Percentiles rank a stretch among this genome's conserved stretches.
These are phyloP conservation scores for Filosporella fistucella DNA, from an alignment of 495 filamentous ascomycete species.

Conservation along the genomic window DNA sequence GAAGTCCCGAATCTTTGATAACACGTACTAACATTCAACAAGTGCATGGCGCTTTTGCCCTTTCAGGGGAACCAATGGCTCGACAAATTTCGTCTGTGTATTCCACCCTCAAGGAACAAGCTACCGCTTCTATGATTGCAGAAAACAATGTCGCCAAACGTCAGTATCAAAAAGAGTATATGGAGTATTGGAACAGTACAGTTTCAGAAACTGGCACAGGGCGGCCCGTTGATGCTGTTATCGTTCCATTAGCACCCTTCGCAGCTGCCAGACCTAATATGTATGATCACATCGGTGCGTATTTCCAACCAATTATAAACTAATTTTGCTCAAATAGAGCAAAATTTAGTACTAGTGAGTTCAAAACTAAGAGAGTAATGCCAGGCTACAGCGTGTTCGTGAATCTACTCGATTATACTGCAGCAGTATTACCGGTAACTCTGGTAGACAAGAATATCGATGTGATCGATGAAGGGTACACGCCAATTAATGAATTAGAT, in stretches of 20 bases:
- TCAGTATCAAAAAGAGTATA: slow-evolving; percentile 56
- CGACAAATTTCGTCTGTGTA: slow-evolving; percentile 35
- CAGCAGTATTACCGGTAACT: slow-evolving; percentile 50
- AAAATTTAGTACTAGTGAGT: slow-evolving; percentile 9
- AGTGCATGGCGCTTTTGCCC: slow-evolving; percentile 35
- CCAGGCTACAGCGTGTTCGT: slow-evolving; percentile 32
- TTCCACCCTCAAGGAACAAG: slow-evolving; percentile 29
- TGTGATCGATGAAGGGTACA: slow-evolving; percentile 19
- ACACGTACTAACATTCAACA: slow-evolving; percentile 26
- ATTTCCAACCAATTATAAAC: neutral
- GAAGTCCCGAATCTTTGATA: neutral
- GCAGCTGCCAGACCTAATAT: slow-evolving; percentile 36
- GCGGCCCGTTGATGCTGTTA: slow-evolving; percentile 50
- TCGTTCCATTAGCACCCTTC: slow-evolving; percentile 26
- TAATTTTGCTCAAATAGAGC: neutral
- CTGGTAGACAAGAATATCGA: slow-evolving; percentile 28
- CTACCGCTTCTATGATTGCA: slow-evolving; percentile 42
- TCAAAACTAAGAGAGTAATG: slow-evolving; percentile 9
- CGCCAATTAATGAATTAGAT: slow-evolving; percentile 38
- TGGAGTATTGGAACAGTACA: slow-evolving; percentile 64
- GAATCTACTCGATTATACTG: slow-evolving; percentile 67
- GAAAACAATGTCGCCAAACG: slow-evolving; percentile 53
- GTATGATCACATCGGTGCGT: slow-evolving; percentile 40
- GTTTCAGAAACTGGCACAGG: slow-evolving; percentile 47
- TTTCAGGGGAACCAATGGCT: slow-evolving; percentile 50